Evolutionary conservation across 306 rosid genomes (phyloP).

Genomic region (Trifolium subterraneum): DNA sequence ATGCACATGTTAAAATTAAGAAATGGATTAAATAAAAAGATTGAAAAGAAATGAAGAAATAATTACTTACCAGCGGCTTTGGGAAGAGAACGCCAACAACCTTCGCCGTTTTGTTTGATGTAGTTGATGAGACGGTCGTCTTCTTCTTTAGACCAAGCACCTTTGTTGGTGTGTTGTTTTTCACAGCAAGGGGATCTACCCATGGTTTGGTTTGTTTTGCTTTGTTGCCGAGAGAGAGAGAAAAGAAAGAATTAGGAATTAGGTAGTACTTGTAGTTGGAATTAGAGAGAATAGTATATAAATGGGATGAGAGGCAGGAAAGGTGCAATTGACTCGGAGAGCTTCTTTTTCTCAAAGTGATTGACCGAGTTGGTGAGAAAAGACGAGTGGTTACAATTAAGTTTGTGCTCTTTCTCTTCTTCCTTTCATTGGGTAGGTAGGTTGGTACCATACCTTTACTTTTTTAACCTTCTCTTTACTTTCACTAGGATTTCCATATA

Average conservation of each 20-base stretch:
- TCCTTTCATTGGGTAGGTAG: slow-evolving; percentile 33
- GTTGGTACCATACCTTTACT: slow-evolving; percentile 4
- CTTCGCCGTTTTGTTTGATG: slow-evolving; percentile 58
- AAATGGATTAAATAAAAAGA: background rate
- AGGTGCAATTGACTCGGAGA: slow-evolving; percentile 52
- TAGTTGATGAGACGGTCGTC: slow-evolving; percentile 58
- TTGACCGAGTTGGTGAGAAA: slow-evolving; percentile 69
- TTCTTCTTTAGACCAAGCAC: slow-evolving; percentile 74
- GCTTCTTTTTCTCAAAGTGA: slow-evolving; percentile 29
- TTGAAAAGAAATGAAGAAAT: background rate
- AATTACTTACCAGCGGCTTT: slow-evolving; percentile 55
- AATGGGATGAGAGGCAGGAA: slow-evolving; percentile 40
- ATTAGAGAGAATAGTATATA: slow-evolving; percentile 34
- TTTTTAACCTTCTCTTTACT: too few relatives aligned
- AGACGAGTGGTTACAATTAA: slow-evolving; percentile 53
- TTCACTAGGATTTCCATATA: too few relatives aligned
- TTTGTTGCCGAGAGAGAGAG: background rate
- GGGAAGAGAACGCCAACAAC: slow-evolving; percentile 68
- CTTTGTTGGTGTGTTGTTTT: slow-evolving; percentile 59
- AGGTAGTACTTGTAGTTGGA: background rate
- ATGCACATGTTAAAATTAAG: background rate
- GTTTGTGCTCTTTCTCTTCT: slow-evolving; percentile 30
- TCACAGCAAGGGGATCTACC: slow-evolving; percentile 68
- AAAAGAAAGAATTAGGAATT: background rate
- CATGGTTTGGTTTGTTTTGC: slow-evolving; percentile 25